Conservation (phyloP, 148 eudicot species). For the Silene latifolia region DNA sequence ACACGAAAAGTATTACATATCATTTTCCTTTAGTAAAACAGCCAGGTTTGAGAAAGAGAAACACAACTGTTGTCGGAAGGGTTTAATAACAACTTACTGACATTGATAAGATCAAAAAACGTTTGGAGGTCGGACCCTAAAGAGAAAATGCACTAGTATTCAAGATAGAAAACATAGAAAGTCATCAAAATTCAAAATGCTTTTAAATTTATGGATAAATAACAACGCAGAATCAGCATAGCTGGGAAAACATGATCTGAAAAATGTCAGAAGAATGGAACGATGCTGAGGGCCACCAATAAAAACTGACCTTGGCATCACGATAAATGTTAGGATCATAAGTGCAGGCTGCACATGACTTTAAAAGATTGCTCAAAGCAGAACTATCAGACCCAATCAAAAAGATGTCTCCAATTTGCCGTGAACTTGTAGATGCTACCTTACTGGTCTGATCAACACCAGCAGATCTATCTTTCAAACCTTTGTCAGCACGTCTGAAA, state of each 20-base stretch:
- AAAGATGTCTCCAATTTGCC: conserved; percentile 45
- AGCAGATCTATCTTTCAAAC: conserved; percentile 29
- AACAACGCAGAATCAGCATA: not conserved
- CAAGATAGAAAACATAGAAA: not conserved
- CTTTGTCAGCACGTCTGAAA: conserved; percentile 34
- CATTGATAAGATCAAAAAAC: not conserved
- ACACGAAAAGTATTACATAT: not conserved
- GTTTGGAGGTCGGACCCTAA: not conserved
- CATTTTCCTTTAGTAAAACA: not conserved
- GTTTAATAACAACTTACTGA: not conserved
- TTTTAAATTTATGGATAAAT: no score
- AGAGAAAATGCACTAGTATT: not conserved
- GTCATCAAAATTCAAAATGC: not conserved
- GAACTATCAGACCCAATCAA: conserved; percentile 54
- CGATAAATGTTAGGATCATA: conserved; percentile 42
- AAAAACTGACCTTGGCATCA: conserved; percentile 31
- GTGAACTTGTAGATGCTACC: conserved; percentile 31
- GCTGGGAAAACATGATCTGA: not conserved
- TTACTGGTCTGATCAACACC: conserved; percentile 25
- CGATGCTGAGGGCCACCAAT: not conserved
- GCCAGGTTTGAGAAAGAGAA: not conserved
- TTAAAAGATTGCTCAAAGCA: conserved; percentile 46
- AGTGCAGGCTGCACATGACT: conserved; percentile 51
- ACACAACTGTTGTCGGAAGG: not conserved
- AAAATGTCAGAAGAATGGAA: not conserved